Base-by-base conservation (phyloP, 129 eudicot genomes). In the Flaveria sonorensis region DNA sequence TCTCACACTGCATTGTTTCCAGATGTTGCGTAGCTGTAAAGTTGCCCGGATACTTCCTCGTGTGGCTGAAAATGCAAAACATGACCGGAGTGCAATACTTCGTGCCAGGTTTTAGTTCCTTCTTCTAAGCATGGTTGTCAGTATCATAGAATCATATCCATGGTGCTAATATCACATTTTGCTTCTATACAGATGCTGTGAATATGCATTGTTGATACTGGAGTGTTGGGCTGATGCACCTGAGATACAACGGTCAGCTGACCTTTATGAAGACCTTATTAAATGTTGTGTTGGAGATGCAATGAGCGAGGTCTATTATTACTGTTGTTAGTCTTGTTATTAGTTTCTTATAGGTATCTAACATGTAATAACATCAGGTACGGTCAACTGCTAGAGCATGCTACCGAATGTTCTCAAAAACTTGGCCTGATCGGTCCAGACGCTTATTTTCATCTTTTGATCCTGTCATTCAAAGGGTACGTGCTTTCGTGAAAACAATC, bases 21-120 rank as follows among this genome's bases (percentile, higher is more conserved):
- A 94, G 99, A 94, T 94, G 99, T 80, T 94, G 85, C 96, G 99
- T 79, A 91, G 91, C 83, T 94, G 97, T 87, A 94, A 94, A 85
- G 99, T 89, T 77, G 73, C 96, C 14, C 93, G 97, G 71, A 84
- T 79, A 71, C 96, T 94, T 82, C 96, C 96, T 81, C 93, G 96
- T 52, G 87, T 94, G 56, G 96, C 95, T 71, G 97, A 94, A 78
- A 77, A 84, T 80, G 96, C 99, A 32, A 94, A 94, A 76, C 89
- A 91, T 89, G 97, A 94, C 87, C 89, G 94, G 4, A 91, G 79
- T 80, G 91, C 97, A 14, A 88, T 86, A 69, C 99, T 94, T 78
- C 96, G 99, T 75, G 94, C 97, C 77, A 94, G 97, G 99, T 91
- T 73, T 61, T 56, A 40, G 39, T 39, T 78, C 52, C 28, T 30